Evolutionary conservation across 2,329 filamentous ascomycete genomes (phyloP).

Genomic region (Cylindrodendrum hubeiense): DNA sequence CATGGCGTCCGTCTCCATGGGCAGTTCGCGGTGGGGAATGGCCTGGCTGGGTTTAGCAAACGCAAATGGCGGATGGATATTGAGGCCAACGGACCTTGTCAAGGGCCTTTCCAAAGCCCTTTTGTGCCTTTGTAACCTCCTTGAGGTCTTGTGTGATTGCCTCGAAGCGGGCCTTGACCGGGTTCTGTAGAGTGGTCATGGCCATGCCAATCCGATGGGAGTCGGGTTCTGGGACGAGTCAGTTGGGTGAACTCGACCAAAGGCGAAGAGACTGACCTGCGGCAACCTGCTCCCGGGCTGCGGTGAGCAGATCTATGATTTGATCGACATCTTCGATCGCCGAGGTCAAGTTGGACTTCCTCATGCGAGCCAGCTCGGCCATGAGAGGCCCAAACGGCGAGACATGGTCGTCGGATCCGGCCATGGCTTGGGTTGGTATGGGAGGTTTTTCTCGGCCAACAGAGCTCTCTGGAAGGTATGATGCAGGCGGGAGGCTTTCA

Average conservation of each 20-base stretch:
- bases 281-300: conserved; percentile 80
- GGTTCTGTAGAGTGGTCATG: conserved; percentile 87
- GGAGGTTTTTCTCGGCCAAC: background rate
- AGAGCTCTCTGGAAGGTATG: background rate
- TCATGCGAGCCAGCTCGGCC: conserved; percentile 80
- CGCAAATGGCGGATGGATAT: background rate
- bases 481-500: background rate
- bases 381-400: conserved; percentile 70
- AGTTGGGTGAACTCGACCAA: conserved; percentile 14
- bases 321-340: conserved; percentile 85
- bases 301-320: conserved; percentile 81
- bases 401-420: conserved; percentile 50
- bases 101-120: conserved; percentile 85
- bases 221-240: conserved; percentile 47
- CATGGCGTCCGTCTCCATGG: conserved; percentile 84
- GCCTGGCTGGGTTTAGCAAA: conserved; percentile 47
- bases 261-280: conserved; percentile 61
- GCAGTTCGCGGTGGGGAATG: conserved; percentile 70
- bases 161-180: conserved; percentile 85
- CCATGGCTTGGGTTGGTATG: conserved; percentile 42
- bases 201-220: conserved; percentile 75
- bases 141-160: conserved; percentile 84
- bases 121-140: conserved; percentile 84
- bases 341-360: conserved; percentile 75
- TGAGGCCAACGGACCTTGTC: conserved; percentile 73